Conservation (phyloP, 805 yeast species). For the Kodamaea restingae region DNA sequence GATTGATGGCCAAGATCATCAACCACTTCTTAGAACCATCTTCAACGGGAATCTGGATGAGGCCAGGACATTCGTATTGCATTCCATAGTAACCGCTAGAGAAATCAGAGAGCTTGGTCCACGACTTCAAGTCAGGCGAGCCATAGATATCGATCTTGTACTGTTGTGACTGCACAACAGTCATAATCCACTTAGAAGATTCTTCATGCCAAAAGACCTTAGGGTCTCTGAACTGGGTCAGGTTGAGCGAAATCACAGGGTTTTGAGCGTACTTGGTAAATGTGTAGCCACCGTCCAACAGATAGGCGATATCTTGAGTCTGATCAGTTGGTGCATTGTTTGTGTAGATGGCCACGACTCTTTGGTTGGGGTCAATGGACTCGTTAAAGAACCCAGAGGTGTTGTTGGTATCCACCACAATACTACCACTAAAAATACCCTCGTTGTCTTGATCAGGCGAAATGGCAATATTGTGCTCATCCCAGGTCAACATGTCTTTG, state of each 20-base stretch:
- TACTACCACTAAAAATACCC: constrained; percentile 34
- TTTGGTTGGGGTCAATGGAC: constrained; percentile 22
- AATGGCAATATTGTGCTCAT: constrained; percentile 29
- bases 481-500: constrained; percentile 31
- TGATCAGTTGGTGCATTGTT: constrained; percentile 21
- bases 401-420: constrained; percentile 34
- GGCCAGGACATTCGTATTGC: constrained; percentile 42
- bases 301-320: constrained; percentile 31
- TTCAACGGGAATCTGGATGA: constrained; percentile 26
- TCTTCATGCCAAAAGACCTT: constrained; percentile 32
- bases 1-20: constrained; percentile 36
- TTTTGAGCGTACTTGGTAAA: constrained; percentile 25
- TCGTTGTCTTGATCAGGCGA: constrained; percentile 21
- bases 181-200: constrained; percentile 27
- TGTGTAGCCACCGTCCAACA: constrained; percentile 33
- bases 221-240: constrained; percentile 32
- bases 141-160: constrained; percentile 24
- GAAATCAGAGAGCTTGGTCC: constrained; percentile 26
- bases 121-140: constrained; percentile 21
- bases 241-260: constrained; percentile 28
- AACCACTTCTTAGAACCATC: constrained; percentile 29
- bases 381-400: constrained; percentile 32
- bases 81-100: constrained; percentile 27
- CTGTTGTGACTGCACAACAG: constrained; percentile 25
- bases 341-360: constrained; percentile 37